Evolutionary conservation across 164 flowering plant genomes (phyloP).

Genomic region (Annona cherimola): DNA sequence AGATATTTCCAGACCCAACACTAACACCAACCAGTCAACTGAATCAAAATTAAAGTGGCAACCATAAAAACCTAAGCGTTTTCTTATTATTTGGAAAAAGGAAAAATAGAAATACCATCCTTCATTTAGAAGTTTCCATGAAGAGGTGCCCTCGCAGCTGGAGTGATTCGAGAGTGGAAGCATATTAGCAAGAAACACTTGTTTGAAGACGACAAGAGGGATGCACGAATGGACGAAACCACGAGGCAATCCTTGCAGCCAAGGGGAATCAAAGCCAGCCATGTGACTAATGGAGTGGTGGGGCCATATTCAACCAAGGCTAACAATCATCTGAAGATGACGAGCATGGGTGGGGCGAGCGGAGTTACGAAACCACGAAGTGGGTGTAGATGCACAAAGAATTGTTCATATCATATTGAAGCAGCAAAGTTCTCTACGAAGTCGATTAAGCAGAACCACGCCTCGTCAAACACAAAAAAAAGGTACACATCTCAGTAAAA

Average conservation of each 20-base stretch:
- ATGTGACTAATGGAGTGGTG: not conserved
- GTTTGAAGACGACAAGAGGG: not conserved
- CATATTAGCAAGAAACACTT: not conserved
- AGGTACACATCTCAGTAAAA: conserved; percentile 26
- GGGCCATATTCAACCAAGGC: not conserved
- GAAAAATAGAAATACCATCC: conserved; percentile 2
- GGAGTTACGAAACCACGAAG: conserved; percentile 9
- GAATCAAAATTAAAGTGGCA: not conserved
- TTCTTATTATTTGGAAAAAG: not conserved
- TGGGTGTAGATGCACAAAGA: conserved; percentile 59
- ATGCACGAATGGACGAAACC: not conserved
- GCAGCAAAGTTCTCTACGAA: conserved; percentile 39
- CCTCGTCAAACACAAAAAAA: conserved; percentile 57
- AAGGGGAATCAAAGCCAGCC: not conserved
- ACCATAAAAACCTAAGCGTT: not conserved
- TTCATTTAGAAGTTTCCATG: conserved; percentile 9
- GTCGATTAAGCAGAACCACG: conserved; percentile 24
- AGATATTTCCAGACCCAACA: too few species aligned
- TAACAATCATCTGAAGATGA: conserved; percentile 3
- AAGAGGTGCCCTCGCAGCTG: conserved; percentile 11
- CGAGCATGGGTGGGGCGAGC: conserved; percentile 10
- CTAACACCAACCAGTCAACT: too few species aligned
- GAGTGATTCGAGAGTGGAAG: conserved; percentile 7
- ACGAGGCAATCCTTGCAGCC: not conserved
- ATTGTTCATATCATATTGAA: conserved; percentile 30